Percentiles rank a stretch among this genome's conserved stretches.
phyloP scores from a whole-genome alignment of 1,139 yeast genomes.

The Pichia sp. region DNA sequence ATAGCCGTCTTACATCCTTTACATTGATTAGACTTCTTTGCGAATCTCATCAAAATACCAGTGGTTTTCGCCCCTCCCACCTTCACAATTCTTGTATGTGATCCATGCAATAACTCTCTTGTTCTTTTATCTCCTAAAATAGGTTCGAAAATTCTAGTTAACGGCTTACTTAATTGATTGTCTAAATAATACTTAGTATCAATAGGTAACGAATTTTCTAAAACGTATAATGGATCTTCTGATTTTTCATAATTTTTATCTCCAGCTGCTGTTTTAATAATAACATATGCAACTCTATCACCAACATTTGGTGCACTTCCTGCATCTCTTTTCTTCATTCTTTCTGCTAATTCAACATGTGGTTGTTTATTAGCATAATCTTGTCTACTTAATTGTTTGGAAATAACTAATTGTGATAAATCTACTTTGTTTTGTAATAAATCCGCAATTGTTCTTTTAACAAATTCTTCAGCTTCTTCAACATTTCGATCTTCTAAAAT shows the following conservation, averaged over 20 bases:
- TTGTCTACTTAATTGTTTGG: conserved; percentile 82
- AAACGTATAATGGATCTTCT: conserved; percentile 90
- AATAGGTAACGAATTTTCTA: conserved; percentile 87
- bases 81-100: conserved; percentile 75
- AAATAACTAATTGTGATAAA: conserved; percentile 86
- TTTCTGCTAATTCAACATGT: conserved; percentile 90
- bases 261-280: conserved; percentile 68
- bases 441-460: conserved; percentile 84
- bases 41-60: conserved; percentile 76
- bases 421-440: conserved; percentile 87
- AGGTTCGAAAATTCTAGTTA: conserved; percentile 91
- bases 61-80: conserved; percentile 54
- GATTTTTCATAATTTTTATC: conserved; percentile 92
- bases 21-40: conserved; percentile 83
- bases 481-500: conserved; percentile 88
- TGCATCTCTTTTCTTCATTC: conserved; percentile 95
- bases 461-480: conserved; percentile 78
- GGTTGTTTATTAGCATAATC: conserved; percentile 97
- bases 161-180: conserved; percentile 87
- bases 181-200: conserved; percentile 93
- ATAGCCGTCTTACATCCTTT: conserved; percentile 66
- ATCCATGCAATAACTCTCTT: conserved; percentile 68
- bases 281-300: conserved; percentile 97
- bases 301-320: conserved; percentile 97
- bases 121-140: conserved; percentile 85